Percentiles rank a stretch among this genome's conserved stretches.
Evolutionary conservation across 176 grass and related monocot species (phyloP).

Genomic region (Dactylis glomerata): DNA sequence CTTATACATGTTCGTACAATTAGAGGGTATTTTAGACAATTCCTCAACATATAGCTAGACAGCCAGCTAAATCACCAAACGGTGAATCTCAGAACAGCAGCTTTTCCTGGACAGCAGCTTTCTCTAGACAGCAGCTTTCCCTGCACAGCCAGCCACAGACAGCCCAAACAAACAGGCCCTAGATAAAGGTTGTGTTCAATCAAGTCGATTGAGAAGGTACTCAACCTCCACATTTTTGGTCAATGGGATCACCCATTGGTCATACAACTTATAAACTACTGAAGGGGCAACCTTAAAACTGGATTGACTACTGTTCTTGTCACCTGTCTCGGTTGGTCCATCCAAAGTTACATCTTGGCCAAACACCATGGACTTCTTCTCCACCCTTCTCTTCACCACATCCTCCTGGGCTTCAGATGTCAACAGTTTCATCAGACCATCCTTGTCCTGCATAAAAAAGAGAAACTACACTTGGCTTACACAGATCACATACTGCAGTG

Average conservation of each 20-base stretch:
- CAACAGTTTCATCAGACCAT: slow-evolving; percentile 71
- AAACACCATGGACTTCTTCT: slow-evolving; percentile 72
- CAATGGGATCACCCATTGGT: slow-evolving; percentile 81
- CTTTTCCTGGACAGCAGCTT: no score
- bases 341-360: slow-evolving; percentile 64
- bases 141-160: no score
- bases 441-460: slow-evolving; percentile 44
- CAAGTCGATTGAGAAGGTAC: slow-evolving; percentile 75
- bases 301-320: slow-evolving; percentile 22
- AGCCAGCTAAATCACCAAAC: no score
- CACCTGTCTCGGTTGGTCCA: slow-evolving; percentile 25
- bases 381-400: slow-evolving; percentile 68
- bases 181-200: slow-evolving; percentile 28
- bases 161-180: no score
- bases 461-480: not conserved
- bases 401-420: slow-evolving; percentile 76
- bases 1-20: no score
- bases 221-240: slow-evolving; percentile 84
- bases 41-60: no score
- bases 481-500: no score
- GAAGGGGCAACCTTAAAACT: slow-evolving; percentile 66
- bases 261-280: slow-evolving; percentile 52
- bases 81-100: no score
- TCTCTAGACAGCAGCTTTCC: no score
- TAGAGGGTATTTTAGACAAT: no score